These are phyloP conservation scores for Leucosporidium scottii DNA, from an alignment of 768 basidiomycete species.

Conservation along the genomic window DNA sequence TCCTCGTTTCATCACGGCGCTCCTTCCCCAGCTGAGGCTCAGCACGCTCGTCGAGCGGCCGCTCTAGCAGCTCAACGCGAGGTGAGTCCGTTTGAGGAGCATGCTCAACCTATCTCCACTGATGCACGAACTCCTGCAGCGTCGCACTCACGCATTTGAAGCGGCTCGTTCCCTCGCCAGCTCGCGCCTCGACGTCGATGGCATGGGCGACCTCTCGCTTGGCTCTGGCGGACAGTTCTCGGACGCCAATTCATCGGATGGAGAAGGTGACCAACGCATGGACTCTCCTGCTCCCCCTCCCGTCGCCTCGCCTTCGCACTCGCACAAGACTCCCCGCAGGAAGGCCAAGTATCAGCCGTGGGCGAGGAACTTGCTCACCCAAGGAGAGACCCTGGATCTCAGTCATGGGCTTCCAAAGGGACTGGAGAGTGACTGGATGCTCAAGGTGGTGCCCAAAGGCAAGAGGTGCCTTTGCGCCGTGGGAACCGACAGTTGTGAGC, in stretches of 20 bases:
- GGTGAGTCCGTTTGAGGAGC: not conserved
- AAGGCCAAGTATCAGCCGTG: constrained; percentile 18
- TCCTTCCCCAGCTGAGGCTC: not conserved
- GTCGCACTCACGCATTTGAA: constrained; percentile 17
- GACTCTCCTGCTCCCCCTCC: not conserved
- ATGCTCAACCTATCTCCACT: too few relatives aligned
- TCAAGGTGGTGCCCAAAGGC: constrained; percentile 22
- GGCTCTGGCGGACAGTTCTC: not conserved
- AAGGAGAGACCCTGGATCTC: constrained; percentile 27
- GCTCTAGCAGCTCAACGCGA: constrained; percentile 22
- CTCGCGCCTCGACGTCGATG: constrained; percentile 11
- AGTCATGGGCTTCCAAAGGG: constrained; percentile 7
- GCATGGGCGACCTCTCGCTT: constrained; percentile 22
- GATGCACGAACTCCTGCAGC: not conserved
- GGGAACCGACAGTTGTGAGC: constrained; percentile 7
- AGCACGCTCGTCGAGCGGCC: not conserved
- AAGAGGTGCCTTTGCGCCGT: constrained; percentile 28
- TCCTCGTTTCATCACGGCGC: too few relatives aligned
- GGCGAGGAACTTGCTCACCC: constrained; percentile 23
- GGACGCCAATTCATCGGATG: not conserved
- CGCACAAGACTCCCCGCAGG: not conserved
- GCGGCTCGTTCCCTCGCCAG: constrained; percentile 11
- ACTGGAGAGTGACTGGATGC: constrained; percentile 12
- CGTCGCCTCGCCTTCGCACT: not conserved
- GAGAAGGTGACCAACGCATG: not conserved